These are phyloP conservation scores for Amanita rimosa DNA, from an alignment of 768 basidiomycete species.

Conservation along the genomic window DNA sequence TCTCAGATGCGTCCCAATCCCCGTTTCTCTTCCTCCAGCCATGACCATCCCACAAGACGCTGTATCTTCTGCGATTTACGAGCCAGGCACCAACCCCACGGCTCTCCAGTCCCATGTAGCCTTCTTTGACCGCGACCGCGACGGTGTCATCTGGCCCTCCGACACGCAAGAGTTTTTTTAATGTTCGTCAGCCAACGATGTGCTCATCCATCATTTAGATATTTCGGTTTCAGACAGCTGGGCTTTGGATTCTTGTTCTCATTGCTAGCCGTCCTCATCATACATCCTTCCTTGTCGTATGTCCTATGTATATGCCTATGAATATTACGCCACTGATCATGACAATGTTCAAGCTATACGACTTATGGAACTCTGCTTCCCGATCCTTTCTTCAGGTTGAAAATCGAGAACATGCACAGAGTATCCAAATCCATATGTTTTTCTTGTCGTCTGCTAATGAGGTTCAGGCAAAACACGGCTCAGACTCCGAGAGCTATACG, in stretches of 20 bases:
- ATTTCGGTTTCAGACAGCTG: slow-evolving; percentile 30
- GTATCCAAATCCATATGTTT: slow-evolving; percentile 13
- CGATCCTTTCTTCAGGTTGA: slow-evolving; percentile 32
- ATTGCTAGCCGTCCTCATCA: slow-evolving; percentile 22
- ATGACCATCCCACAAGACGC: slow-evolving; percentile 25
- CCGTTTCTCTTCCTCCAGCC: not conserved
- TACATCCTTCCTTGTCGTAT: slow-evolving; percentile 31
- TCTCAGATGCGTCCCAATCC: not conserved
- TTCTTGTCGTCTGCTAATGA: not conserved
- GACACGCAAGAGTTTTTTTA: slow-evolving; percentile 28
- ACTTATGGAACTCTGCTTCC: slow-evolving; percentile 25
- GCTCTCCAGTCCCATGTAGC: slow-evolving; percentile 31
- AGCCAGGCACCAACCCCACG: slow-evolving; percentile 19
- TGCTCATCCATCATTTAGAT: not conserved
- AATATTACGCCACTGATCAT: not conserved
- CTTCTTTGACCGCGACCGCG: slow-evolving; percentile 33
- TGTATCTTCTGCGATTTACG: slow-evolving; percentile 17
- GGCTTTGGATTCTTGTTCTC: slow-evolving; percentile 26
- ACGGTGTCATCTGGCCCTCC: slow-evolving; percentile 33
- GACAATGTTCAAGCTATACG: slow-evolving; percentile 16
- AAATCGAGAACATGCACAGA: slow-evolving; percentile 26
- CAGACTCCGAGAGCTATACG: slow-evolving; percentile 27
- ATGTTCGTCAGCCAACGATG: not conserved
- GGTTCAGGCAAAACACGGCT: slow-evolving; percentile 29
- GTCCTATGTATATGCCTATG: slow-evolving; percentile 8